Conservation (phyloP, 495 filamentous ascomycete genomes). For the Patellaria atrata region DNA sequence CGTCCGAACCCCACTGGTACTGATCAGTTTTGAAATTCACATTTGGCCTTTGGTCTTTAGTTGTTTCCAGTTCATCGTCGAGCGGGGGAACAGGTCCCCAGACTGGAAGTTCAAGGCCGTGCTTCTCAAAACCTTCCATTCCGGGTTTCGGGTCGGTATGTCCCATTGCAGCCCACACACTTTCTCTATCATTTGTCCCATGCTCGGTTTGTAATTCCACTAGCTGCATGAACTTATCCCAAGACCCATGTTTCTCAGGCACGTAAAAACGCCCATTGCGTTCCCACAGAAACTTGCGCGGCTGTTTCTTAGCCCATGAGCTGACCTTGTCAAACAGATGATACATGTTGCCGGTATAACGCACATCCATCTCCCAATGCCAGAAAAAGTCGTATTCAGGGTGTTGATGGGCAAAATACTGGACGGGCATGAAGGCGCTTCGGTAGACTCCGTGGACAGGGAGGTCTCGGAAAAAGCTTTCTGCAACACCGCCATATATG, state of each 20-base stretch:
- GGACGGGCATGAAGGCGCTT: constrained; percentile 82
- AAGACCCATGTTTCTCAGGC: constrained; percentile 71
- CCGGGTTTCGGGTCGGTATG: constrained; percentile 24
- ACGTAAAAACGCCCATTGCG: constrained; percentile 85
- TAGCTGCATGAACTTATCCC: constrained; percentile 88
- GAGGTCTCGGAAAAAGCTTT: constrained; percentile 55
- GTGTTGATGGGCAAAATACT: constrained; percentile 78
- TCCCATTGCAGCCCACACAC: constrained; percentile 46
- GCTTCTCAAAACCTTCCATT: constrained; percentile 26
- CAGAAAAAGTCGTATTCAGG: constrained; percentile 92
- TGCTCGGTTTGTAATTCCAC: constrained; percentile 79
- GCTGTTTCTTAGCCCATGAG: constrained; percentile 66
- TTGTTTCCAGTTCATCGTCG: constrained; percentile 49
- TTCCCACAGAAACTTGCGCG: constrained; percentile 87
- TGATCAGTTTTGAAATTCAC: constrained; percentile 61
- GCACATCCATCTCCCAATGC: constrained; percentile 98
- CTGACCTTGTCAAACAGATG: constrained; percentile 65
- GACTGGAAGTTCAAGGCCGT: constrained; percentile 53
- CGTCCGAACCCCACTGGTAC: constrained; percentile 77
- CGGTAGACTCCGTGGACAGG: constrained; percentile 86
- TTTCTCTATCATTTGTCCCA: constrained; percentile 58
- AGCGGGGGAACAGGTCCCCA: constrained; percentile 72
- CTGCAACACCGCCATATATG: constrained; percentile 68
- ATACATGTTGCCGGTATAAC: constrained; percentile 94
- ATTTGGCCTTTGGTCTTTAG: constrained; percentile 56